Percentiles rank a stretch among this genome's conserved stretches.
These are phyloP conservation scores for Acacia concinna DNA, from an alignment of 331 rosid species.

Conservation along the genomic window DNA sequence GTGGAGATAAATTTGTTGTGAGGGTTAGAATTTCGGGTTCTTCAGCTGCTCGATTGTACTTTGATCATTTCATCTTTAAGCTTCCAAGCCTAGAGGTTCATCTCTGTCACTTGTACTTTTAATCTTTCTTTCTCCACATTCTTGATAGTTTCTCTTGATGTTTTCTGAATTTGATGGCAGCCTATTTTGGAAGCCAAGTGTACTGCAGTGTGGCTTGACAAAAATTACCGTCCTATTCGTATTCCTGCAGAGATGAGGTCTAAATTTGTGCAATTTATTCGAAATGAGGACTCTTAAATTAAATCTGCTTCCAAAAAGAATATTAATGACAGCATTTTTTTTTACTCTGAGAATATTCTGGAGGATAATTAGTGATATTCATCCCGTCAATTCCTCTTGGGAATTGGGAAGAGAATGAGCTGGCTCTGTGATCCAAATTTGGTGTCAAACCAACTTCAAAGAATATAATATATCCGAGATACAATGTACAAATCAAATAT, in stretches of 20 bases:
- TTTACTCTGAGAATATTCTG: constrained; percentile 13
- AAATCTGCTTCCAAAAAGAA: constrained; percentile 22
- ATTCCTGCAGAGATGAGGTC: constrained; percentile 69
- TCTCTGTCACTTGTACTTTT: neutral
- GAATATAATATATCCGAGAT: neutral
- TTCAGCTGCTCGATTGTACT: constrained; percentile 71
- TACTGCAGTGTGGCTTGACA: constrained; percentile 82
- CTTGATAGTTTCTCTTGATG: constrained; percentile 23
- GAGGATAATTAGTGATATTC: constrained; percentile 12
- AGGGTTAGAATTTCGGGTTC: constrained; percentile 64
- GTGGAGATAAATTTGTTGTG: constrained; percentile 77
- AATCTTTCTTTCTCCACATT: neutral
- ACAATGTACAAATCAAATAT: constrained; percentile 1
- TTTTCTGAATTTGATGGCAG: constrained; percentile 40
- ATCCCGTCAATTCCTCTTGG: constrained; percentile 10
- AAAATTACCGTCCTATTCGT: constrained; percentile 67
- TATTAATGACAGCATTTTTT: neutral
- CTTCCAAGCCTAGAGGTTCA: constrained; percentile 82
- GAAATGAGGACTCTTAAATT: constrained; percentile 41
- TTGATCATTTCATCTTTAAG: constrained; percentile 74
- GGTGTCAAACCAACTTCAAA: neutral
- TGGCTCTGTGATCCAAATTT: neutral
- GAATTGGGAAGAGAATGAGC: neutral
- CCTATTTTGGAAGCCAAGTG: constrained; percentile 85
- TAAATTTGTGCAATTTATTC: constrained; percentile 53